Percentiles rank a stretch among this genome's conserved stretches.
Conservation (phyloP, 2,329 filamentous ascomycete species). For the Cercospora canescens region DNA sequence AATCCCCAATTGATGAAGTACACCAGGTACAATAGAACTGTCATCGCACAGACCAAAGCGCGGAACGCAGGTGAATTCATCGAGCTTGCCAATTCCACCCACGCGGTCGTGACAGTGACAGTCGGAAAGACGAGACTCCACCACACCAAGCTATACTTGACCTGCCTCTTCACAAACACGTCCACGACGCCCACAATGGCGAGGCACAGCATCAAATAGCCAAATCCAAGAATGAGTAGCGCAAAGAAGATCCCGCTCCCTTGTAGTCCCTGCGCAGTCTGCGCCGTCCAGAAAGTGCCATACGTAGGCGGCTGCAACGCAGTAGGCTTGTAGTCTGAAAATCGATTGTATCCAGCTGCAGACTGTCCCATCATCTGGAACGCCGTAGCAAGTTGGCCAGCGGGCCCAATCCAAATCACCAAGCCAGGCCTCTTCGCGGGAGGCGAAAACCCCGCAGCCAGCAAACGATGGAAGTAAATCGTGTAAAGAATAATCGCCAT, state of each 20-base stretch:
- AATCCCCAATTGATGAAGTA: constrained; percentile 15
- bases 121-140: constrained; percentile 18
- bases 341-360: constrained; percentile 3
- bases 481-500: constrained; percentile 17
- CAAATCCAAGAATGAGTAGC: constrained; percentile 13
- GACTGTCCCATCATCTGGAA: constrained; percentile 14
- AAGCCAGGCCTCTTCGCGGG: constrained; percentile 9
- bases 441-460: constrained; percentile 6
- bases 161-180: constrained; percentile 8
- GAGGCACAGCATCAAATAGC: constrained; percentile 14
- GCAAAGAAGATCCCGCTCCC: constrained; percentile 12
- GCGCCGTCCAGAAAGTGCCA: constrained; percentile 14
- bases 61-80: constrained; percentile 21
- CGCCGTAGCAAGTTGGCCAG: constrained; percentile 15
- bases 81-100: constrained; percentile 9
- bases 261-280: constrained; percentile 11
- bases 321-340: constrained; percentile 15
- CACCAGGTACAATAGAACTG: constrained; percentile 7
- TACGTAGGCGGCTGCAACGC: constrained; percentile 1
- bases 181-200: constrained; percentile 15
- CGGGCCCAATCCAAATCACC: constrained; percentile 16
- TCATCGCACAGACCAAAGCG: constrained; percentile 8
- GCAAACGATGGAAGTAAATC: constrained; percentile 14
- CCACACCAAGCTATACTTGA: constrained; percentile 13
- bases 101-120: constrained; percentile 16